A percentile compares a stretch with the other conserved stretches of the same genome.
phyloP scores from a whole-genome alignment of 768 basidiomycete genomes.

The Auriscalpium microsporum region DNA sequence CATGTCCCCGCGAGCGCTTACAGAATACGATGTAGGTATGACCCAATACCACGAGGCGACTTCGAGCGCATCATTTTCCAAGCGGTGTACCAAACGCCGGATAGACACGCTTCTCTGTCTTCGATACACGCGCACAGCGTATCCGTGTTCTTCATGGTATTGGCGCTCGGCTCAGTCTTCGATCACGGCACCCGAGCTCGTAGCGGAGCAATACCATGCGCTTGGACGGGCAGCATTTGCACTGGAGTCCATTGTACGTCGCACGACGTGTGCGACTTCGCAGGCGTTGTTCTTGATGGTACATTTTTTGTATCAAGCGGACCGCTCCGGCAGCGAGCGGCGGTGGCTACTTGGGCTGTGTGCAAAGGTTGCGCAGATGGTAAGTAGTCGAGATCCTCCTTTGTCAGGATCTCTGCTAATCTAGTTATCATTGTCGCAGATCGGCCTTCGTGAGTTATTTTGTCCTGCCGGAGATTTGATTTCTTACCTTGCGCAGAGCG shows the following conservation, averaged over 20 bases:
- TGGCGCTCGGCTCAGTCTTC: constrained; percentile 40
- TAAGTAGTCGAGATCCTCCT: constrained; percentile 19
- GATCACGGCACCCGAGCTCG: constrained; percentile 33
- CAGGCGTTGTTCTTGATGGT: constrained; percentile 40
- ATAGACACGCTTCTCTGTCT: constrained; percentile 23
- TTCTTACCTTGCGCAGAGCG: constrained; percentile 30
- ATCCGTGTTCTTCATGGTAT: constrained; percentile 43
- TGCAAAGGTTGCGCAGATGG: constrained; percentile 35
- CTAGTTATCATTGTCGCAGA: constrained; percentile 22
- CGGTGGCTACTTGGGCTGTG: constrained; percentile 42
- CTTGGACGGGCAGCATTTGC: constrained; percentile 41
- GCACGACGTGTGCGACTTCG: constrained; percentile 38
- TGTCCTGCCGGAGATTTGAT: background rate
- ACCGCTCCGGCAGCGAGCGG: constrained; percentile 35
- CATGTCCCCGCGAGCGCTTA: constrained; percentile 21
- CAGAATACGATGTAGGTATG: constrained; percentile 33
- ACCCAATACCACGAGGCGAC: constrained; percentile 36
- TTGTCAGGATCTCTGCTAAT: background rate
- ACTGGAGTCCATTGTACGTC: constrained; percentile 34
- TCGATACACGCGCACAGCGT: constrained; percentile 38
- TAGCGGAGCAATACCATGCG: constrained; percentile 35
- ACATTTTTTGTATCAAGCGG: constrained; percentile 34
- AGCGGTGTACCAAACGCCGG: constrained; percentile 33
- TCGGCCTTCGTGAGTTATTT: constrained; percentile 41
- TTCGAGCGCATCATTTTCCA: constrained; percentile 33